These are phyloP conservation scores for Pharus latifolius DNA, from an alignment of 176 grass and related monocot species.

Conservation along the genomic window DNA sequence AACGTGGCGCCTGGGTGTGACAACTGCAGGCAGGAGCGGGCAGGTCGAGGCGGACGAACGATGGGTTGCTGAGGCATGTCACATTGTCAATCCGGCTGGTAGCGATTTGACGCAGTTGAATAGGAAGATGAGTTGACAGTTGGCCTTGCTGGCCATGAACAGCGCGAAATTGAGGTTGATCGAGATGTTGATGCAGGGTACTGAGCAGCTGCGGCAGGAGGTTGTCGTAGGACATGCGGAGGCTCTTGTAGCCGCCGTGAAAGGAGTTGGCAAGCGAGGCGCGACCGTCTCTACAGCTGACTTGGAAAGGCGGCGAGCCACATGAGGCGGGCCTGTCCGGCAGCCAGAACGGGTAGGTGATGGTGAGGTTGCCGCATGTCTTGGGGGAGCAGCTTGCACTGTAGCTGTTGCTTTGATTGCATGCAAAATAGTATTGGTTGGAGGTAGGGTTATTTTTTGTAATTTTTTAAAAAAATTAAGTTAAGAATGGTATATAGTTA, in stretches of 20 bases:
- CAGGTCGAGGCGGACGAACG: slow-evolving; percentile 11
- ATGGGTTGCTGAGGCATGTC: neutral
- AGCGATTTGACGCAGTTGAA: slow-evolving; percentile 21
- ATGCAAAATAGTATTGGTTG: too few species aligned
- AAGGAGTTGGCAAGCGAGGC: slow-evolving; percentile 2
- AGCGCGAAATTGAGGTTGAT: slow-evolving; percentile 31
- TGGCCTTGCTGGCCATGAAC: slow-evolving; percentile 16
- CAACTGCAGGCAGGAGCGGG: too few species aligned
- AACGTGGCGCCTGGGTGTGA: too few species aligned
- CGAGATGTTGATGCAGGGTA: slow-evolving; percentile 24
- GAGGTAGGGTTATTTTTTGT: too few species aligned
- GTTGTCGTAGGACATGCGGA: slow-evolving; percentile 29
- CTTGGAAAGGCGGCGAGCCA: slow-evolving; percentile 35
- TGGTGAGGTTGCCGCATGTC: slow-evolving; percentile 32
- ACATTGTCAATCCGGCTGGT: neutral
- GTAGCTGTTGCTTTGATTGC: neutral
- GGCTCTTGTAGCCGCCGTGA: slow-evolving; percentile 18
- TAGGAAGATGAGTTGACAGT: slow-evolving; percentile 43
- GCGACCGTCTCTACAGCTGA: slow-evolving; percentile 4
- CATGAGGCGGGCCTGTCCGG: neutral
- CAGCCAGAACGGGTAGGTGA: slow-evolving; percentile 54
- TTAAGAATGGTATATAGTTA: too few species aligned
- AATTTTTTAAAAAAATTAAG: too few species aligned
- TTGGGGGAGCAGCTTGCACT: neutral
- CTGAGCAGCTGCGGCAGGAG: slow-evolving; percentile 28